These are phyloP conservation scores for Trichomonas tenax DNA, from an alignment of 208 protist genomes.

Conservation along the genomic window DNA sequence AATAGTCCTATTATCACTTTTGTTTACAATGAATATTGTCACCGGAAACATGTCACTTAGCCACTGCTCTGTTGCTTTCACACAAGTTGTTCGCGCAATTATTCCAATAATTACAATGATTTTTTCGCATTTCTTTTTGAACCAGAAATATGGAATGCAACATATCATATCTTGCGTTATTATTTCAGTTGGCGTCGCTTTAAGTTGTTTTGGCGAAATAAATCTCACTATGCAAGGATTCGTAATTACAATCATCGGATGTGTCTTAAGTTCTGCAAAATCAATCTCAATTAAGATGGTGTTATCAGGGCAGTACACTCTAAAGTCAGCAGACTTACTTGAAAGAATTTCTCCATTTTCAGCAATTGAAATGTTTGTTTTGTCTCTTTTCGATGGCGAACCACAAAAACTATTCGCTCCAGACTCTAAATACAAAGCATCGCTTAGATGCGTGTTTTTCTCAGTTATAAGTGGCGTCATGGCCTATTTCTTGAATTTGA, in stretches of 20 bases:
- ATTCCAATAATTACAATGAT: constrained; percentile 10
- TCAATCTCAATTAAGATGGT: neutral
- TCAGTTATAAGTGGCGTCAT: neutral
- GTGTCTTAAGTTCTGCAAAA: neutral
- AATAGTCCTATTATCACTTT: neutral
- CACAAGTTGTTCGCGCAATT: neutral
- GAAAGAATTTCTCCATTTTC: neutral
- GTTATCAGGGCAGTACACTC: neutral
- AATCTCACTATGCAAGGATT: neutral
- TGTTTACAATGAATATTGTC: constrained; percentile 5
- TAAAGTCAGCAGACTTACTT: neutral
- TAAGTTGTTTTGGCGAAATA: neutral
- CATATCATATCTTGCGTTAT: neutral
- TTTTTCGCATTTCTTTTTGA: neutral
- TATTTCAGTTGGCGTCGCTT: neutral
- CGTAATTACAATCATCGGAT: neutral
- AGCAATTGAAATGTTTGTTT: neutral
- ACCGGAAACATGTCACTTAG: neutral
- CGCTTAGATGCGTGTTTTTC: neutral
- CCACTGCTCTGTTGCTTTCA: neutral
- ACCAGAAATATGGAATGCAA: neutral
- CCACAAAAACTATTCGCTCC: neutral
- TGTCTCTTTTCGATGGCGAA: neutral
- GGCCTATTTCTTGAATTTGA: constrained; percentile 8
- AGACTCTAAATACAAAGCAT: neutral